Evolutionary conservation across 2,329 filamentous ascomycete genomes (phyloP), one percentile per base, ranked within the genome.

Genomic region (Penicillium thymicola): DNA sequence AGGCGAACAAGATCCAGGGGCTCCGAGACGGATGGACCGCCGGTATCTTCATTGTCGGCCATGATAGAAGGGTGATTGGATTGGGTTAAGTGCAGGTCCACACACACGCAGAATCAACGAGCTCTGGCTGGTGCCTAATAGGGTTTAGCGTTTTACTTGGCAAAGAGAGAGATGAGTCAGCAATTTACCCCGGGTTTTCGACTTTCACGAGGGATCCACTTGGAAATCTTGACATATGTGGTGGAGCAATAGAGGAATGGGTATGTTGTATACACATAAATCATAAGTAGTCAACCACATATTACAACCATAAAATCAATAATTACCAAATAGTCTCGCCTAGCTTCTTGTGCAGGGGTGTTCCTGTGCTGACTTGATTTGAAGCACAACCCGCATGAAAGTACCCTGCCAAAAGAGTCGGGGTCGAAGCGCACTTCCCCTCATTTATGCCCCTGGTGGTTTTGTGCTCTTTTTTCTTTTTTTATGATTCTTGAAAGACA

Each of bases 1-100:
- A 99, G 85, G 66, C 92, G 90, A 66, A 99, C 94, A 41, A 99
- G 86, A 76, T 97, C 94, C 70, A 99, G 88, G 54, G 95, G 93
- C 79, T 99, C 93, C 51, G 92, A 87, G 55, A 92, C 89, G 55
- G 89, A 83, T 65, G 81, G 52, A 55, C 52, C 74, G 57, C 84
- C 81, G 65, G 87, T 85, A 71, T 92, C 89, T 71, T 89, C 90
- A 62, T 81, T 83, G 76, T 96, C 92, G 67, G 92, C 89, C 92
- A 97, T 97, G 45, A 23, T 45, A 51, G 36, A 43, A 43, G 49
- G 34, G 45, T 27, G 51, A 43, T 44, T 54, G 45, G 47, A 56
- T 46, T 56, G 41, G 32, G 18, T 49, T 45, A 56, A 53, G 42
- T 45, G 27, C 16, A 44, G 54, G 54, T 46, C 57, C 49, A 56